A percentile compares a stretch with the other conserved stretches of the same genome.
These are phyloP conservation scores for Chrysoporthe deuterocubensis DNA, from an alignment of 2,329 filamentous ascomycete genomes.

Conservation along the genomic window DNA sequence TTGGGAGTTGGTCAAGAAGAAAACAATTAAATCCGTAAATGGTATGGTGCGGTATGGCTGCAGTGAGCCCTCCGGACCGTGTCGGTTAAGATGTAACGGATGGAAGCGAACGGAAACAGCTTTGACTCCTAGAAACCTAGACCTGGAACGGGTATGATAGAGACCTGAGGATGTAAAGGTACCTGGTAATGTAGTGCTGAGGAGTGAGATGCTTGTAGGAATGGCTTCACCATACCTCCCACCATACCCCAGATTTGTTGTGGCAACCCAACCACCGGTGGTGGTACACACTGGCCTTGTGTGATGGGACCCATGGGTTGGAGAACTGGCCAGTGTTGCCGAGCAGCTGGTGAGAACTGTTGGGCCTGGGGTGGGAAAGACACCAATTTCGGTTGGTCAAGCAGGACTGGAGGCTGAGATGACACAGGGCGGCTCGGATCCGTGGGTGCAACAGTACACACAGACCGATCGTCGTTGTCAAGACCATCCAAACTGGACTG, in stretches of 20 bases:
- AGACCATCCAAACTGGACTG: background rate
- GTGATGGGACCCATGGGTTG: background rate
- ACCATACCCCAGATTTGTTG: constrained; percentile 8
- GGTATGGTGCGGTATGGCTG: background rate
- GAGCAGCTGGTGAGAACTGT: background rate
- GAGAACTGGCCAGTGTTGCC: background rate
- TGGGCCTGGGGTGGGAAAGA: background rate
- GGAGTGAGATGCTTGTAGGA: constrained; percentile 2
- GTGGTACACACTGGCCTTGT: constrained; percentile 1
- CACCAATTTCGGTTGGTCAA: background rate
- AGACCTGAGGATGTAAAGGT: constrained; percentile 2
- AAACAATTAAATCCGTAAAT: background rate
- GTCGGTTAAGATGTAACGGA: background rate
- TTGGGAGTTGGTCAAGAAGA: background rate
- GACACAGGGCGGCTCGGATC: background rate
- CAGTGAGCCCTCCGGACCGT: background rate
- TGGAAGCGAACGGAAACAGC: background rate
- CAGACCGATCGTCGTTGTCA: background rate
- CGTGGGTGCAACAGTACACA: background rate
- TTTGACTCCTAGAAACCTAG: background rate
- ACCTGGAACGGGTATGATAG: background rate
- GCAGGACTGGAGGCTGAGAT: background rate
- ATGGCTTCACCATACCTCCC: constrained; percentile 5
- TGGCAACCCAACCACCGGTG: background rate
- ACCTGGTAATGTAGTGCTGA: constrained; percentile 2